Conservation (phyloP, 2,329 filamentous ascomycete species). For the Orbilia ellipsospora region DNA sequence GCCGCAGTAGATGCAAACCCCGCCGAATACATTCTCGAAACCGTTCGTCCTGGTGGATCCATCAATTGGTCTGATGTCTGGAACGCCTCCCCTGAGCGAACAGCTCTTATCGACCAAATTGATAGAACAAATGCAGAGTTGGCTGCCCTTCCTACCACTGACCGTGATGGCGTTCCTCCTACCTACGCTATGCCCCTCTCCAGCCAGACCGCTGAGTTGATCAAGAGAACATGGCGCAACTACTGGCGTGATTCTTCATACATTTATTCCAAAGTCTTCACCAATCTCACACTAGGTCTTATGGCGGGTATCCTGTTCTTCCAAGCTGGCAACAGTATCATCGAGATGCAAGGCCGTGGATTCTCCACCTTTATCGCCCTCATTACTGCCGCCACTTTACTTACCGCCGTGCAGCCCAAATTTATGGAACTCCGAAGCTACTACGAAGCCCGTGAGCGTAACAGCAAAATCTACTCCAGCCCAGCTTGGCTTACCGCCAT, state of each 20-base stretch:
- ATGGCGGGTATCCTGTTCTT: constrained; percentile 67
- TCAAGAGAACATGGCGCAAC: constrained; percentile 75
- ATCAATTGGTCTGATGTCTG: constrained; percentile 80
- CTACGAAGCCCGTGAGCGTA: constrained; percentile 79
- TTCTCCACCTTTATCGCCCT: constrained; percentile 77
- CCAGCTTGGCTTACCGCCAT: constrained; percentile 79
- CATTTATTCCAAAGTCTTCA: constrained; percentile 79
- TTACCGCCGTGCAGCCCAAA: constrained; percentile 80
- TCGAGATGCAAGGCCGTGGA: constrained; percentile 80
- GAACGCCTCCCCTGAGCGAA: constrained; percentile 73
- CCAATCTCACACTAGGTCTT: constrained; percentile 58
- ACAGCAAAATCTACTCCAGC: constrained; percentile 81
- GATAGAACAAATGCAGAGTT: constrained; percentile 71
- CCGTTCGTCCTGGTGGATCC: constrained; percentile 60
- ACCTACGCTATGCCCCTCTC: constrained; percentile 75
- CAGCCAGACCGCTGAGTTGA: constrained; percentile 74
- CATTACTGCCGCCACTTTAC: constrained; percentile 74
- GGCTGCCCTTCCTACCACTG: constrained; percentile 62
- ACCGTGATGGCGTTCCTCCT: constrained; percentile 63
- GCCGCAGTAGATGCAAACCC: constrained; percentile 61
- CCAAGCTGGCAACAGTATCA: constrained; percentile 72
- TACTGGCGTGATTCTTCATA: constrained; percentile 83
- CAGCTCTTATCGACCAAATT: constrained; percentile 73
- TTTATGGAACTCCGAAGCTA: constrained; percentile 78
- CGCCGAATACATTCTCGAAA: constrained; percentile 67